Evolutionary conservation across 2,329 filamentous ascomycete genomes (phyloP), one percentile per base, ranked within the genome.

Genomic region (Pseudogymnoascus sp.): DNA sequence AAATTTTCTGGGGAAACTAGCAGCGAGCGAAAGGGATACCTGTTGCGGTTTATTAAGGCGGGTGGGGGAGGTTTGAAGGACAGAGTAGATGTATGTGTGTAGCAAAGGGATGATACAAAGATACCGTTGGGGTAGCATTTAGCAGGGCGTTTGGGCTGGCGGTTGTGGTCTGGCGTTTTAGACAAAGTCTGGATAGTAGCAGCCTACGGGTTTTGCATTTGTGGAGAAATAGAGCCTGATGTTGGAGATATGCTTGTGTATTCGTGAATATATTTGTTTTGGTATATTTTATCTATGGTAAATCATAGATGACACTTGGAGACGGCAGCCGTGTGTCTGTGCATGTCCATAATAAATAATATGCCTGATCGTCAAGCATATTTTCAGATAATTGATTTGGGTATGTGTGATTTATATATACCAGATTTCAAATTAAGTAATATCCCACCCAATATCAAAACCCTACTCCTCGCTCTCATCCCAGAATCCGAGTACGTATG

Each of bases 121-220:
- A 57, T 57, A 57, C 28, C 50, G 26, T 33, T 33, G 26, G 26
- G 50, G 50, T 19, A 57, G 50, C 26, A 57, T 57, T 57, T 57
- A 57, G 50, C 50, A n/a, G 50, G 50, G 50, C 50, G 50, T 57
- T 57, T 57, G 50, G 50, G 50, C 50, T 57, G 50, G 28, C 28
- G 50, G 50, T 57, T 57, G 50, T 57, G 50, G 50, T 57, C 50
- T 57, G 50, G 50, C 50, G 50, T 57, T 57, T 57, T 57, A 57
- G 50, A 57, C 28, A 57, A 57, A 57, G 28, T 57, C 50, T 57
- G 50, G 50, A 57, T 57, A 57, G 50, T 57, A 57, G 50, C 50
- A 19, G 50, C 50, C 50, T 57, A 57, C 50, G 50, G 50, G 50
- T 57, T 57, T 57, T 57, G 50, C 50, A 57, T 57, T 57, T 57